phyloP scores from a whole-genome alignment of 306 rosid genomes.

The Glycyrrhiza uralensis region DNA sequence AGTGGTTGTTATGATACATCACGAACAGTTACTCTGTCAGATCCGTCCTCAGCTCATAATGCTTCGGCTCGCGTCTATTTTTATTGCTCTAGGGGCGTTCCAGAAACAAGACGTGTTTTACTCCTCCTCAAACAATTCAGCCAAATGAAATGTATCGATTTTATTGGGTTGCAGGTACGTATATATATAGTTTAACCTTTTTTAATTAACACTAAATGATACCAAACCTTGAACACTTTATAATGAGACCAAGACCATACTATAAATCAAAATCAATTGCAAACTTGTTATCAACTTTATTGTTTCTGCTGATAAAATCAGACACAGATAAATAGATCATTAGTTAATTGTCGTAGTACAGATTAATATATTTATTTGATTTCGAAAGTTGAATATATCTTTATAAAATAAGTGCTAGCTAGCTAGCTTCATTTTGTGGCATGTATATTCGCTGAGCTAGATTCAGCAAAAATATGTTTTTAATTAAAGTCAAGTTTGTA shows the following conservation, averaged over 20 bases:
- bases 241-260: not conserved
- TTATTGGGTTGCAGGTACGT: not conserved
- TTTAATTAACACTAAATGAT: not conserved
- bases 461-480: not conserved
- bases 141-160: not conserved
- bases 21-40: not conserved
- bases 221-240: not conserved
- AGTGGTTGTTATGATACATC: not conserved
- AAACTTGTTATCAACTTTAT: not conserved
- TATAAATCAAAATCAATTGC: not conserved
- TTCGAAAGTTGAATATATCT: too few species aligned
- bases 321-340: not conserved
- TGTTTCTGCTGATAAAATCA: too few species aligned
- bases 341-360: not conserved
- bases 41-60: not conserved
- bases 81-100: fast-evolving
- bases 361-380: not conserved
- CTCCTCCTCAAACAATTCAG: not conserved
- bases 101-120: not conserved
- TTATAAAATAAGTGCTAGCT: not conserved
- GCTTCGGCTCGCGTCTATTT: not conserved
- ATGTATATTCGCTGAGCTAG: not conserved
- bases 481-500: not conserved
- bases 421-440: not conserved
- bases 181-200: not conserved